A percentile compares a stretch with the other conserved stretches of the same genome.
Evolutionary conservation across 306 rosid species (phyloP).

Genomic region (Pterocarpus santalinus): DNA sequence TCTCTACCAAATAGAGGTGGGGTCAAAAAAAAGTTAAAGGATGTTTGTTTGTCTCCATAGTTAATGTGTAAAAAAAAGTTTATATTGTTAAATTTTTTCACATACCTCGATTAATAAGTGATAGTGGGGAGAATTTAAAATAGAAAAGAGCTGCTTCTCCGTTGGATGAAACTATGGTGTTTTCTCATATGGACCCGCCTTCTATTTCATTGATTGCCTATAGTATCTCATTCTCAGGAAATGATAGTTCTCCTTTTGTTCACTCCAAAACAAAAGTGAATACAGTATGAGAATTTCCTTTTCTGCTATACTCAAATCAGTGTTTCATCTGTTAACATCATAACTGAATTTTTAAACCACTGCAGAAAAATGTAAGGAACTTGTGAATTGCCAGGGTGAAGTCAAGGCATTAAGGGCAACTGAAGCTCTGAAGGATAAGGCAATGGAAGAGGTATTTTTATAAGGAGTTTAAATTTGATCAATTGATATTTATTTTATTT

Average conservation of each 20-base stretch:
- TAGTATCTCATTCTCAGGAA: neutral
- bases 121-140: neutral
- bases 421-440: conserved; percentile 84
- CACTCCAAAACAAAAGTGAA: neutral
- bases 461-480: neutral
- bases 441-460: conserved; percentile 74
- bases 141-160: no score
- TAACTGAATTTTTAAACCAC: conserved; percentile 26
- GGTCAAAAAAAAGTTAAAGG: no score
- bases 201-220: neutral
- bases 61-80: neutral
- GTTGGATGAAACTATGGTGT: no score
- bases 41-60: no score
- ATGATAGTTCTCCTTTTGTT: neutral
- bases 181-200: neutral
- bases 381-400: conserved; percentile 67
- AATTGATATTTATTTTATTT: conserved; percentile 1
- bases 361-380: conserved; percentile 74
- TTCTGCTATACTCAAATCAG: conserved; percentile 11
- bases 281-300: conserved; percentile 13
- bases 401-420: conserved; percentile 78
- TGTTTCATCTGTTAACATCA: neutral
- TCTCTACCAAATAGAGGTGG: no score
- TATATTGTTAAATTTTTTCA: neutral
- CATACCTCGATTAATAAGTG: conserved; percentile 2